phyloP scores from a whole-genome alignment of 495 filamentous ascomycete genomes.

The Penicillium samsonianum region DNA sequence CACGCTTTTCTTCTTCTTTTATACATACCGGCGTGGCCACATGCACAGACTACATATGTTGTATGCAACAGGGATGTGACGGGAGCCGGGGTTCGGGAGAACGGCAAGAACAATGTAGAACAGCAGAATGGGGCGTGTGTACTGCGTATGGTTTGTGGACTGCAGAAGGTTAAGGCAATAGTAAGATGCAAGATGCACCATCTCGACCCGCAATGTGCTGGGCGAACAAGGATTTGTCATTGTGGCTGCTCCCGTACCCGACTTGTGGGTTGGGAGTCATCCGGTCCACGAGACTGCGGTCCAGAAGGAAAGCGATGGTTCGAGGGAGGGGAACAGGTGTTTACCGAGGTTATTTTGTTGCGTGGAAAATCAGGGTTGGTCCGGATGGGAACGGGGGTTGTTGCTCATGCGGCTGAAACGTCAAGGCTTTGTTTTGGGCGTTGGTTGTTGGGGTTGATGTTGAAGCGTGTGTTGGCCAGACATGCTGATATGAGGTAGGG shows the following conservation, averaged over 20 bases:
- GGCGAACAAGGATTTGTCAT: not conserved
- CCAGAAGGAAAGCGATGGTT: constrained; percentile 6
- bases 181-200: not conserved
- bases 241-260: constrained; percentile 9
- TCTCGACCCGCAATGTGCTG: not conserved
- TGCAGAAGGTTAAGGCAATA: not conserved
- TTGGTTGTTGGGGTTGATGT: not conserved
- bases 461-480: not conserved
- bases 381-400: constrained; percentile 8
- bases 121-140: not conserved
- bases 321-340: constrained; percentile 1
- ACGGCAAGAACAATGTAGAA: not conserved
- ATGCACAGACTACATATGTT: not conserved
- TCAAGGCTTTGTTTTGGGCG: constrained; percentile 1
- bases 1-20: not conserved
- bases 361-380: not conserved
- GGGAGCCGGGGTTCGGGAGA: not conserved
- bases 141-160: not conserved
- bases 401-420: constrained; percentile 10
- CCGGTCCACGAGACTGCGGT: constrained; percentile 16
- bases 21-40: not conserved
- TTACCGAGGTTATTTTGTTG: constrained; percentile 8
- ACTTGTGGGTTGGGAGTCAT: constrained; percentile 11
- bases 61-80: not conserved
- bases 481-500: not conserved